A percentile compares a stretch with the other conserved stretches of the same genome.
Evolutionary conservation across 371 early-diverging fungal species (phyloP).

Genomic region (Chytridium lagenaria): DNA sequence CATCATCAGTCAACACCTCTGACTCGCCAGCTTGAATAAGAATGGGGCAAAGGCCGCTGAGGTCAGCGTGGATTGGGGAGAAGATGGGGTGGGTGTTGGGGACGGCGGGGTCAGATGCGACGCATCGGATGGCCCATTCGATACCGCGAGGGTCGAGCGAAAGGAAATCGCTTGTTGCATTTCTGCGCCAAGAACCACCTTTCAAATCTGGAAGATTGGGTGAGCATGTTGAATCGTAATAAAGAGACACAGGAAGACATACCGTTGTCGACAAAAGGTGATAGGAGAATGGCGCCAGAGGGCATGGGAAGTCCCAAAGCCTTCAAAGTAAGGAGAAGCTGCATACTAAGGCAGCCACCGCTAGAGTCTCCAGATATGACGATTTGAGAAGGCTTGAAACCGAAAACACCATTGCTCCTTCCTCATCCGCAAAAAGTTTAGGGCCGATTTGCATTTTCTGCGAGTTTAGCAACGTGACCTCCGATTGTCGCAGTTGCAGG

Average conservation of each 20-base stretch:
- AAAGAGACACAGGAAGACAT: too few relatives aligned
- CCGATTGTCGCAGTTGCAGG: not conserved
- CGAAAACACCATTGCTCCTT: not conserved
- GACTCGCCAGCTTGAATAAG: constrained; percentile 64
- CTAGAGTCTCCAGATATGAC: constrained; percentile 62
- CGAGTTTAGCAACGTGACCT: not conserved
- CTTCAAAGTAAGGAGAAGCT: constrained; percentile 39
- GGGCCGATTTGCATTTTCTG: not conserved
- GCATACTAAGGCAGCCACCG: constrained; percentile 60
- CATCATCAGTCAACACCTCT: constrained; percentile 62
- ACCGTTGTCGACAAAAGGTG: constrained; percentile 42
- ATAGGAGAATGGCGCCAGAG: constrained; percentile 34
- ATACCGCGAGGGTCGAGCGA: constrained; percentile 41
- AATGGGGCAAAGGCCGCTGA: constrained; percentile 58
- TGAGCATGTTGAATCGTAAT: too few relatives aligned
- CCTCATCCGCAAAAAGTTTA: not conserved
- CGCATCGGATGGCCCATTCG: constrained; percentile 41
- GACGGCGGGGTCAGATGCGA: constrained; percentile 17
- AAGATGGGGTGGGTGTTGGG: constrained; percentile 35
- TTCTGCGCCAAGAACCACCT: constrained; percentile 42
- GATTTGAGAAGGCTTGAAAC: constrained; percentile 28
- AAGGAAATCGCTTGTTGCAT: constrained; percentile 40
- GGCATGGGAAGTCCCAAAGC: constrained; percentile 39
- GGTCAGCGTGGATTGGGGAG: constrained; percentile 43
- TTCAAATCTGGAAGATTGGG: constrained; percentile 49